Conservation (phyloP, 2,329 filamentous ascomycete species). For the Penicillium sp. region DNA sequence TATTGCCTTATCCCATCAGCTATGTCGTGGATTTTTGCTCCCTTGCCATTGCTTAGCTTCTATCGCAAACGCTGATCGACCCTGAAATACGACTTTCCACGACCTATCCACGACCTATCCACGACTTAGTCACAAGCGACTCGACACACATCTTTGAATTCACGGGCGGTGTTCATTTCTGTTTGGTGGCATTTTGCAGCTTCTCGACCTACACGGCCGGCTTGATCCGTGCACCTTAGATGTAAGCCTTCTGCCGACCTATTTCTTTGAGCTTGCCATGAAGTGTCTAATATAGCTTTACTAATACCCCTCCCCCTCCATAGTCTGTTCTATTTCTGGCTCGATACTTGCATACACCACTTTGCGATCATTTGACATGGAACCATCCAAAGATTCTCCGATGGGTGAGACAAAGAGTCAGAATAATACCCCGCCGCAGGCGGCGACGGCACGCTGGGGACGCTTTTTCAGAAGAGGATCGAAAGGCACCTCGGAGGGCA, state of each 20-base stretch:
- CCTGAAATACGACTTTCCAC: neutral
- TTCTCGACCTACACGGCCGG: neutral
- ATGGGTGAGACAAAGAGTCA: neutral
- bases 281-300: neutral
- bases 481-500: slow-evolving; percentile 1
- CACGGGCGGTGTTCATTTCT: neutral
- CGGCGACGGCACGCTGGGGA: slow-evolving; percentile 17
- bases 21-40: slow-evolving; percentile 8
- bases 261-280: too few species aligned
- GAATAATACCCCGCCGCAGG: neutral
- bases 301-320: neutral
- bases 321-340: neutral
- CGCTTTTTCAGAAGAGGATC: slow-evolving; percentile 14
- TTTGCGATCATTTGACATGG: slow-evolving; percentile 1
- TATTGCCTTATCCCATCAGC: neutral
- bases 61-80: slow-evolving; percentile 15
- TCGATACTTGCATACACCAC: neutral
- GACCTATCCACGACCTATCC: neutral
- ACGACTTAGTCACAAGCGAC: neutral
- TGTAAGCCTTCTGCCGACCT: neutral
- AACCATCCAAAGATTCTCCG: slow-evolving; percentile 1
- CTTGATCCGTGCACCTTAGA: slow-evolving; percentile 1
- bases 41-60: slow-evolving; percentile 11
- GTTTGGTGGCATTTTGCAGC: neutral
- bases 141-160: neutral